Conservation (phyloP, 768 basidiomycete genomes). For the Pleurotus eryngii region DNA sequence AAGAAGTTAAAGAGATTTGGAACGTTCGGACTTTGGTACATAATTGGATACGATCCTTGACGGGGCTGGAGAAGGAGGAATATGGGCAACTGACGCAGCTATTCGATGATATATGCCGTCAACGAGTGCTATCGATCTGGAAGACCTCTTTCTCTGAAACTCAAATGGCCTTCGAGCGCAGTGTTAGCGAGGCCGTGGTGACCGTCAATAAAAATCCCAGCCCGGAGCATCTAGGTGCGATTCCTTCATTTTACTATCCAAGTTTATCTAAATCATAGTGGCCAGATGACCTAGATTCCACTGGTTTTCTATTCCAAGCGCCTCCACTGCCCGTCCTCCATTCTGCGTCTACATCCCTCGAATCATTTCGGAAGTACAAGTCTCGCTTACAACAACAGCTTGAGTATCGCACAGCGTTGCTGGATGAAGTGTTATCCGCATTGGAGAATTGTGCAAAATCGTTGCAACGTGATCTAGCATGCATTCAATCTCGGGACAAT, state of each 20-base stretch:
- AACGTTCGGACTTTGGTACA: constrained; percentile 51
- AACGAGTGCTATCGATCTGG: constrained; percentile 60
- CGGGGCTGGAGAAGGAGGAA: constrained; percentile 49
- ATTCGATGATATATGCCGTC: constrained; percentile 54
- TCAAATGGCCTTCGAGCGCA: constrained; percentile 41
- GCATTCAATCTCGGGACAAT: constrained; percentile 38
- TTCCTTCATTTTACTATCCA: neutral
- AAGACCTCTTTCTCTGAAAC: constrained; percentile 40
- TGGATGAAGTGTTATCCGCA: constrained; percentile 53
- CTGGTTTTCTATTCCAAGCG: constrained; percentile 54
- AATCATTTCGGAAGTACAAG: constrained; percentile 61
- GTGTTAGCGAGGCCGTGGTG: constrained; percentile 36
- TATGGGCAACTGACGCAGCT: constrained; percentile 34
- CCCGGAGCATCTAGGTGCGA: constrained; percentile 24
- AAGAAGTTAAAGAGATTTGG: constrained; percentile 70
- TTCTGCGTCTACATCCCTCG: constrained; percentile 24
- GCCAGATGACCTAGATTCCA: constrained; percentile 45
- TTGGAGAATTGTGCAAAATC: constrained; percentile 59
- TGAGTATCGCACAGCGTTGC: constrained; percentile 56
- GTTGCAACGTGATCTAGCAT: constrained; percentile 57
- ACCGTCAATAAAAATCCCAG: constrained; percentile 25
- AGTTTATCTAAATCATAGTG: constrained; percentile 1
- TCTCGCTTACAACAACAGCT: constrained; percentile 59
- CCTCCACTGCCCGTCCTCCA: constrained; percentile 46
- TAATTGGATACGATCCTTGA: constrained; percentile 38